These are phyloP conservation scores for Botrytis fabae DNA, from an alignment of 2,329 filamentous ascomycete species.

Conservation along the genomic window DNA sequence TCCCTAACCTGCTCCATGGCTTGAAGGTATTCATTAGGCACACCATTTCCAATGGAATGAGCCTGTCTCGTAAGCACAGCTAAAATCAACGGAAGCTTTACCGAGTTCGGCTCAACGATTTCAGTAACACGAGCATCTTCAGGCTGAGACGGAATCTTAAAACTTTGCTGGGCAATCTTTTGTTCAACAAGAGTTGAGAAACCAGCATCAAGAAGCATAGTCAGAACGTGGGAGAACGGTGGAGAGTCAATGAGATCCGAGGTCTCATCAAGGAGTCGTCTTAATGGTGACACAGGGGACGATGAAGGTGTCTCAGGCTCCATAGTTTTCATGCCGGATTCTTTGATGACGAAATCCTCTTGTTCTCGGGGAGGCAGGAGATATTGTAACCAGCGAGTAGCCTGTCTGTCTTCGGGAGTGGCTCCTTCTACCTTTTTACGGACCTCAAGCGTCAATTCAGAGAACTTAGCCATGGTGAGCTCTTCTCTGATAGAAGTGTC, in stretches of 20 bases:
- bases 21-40: slow-evolving; percentile 68
- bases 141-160: slow-evolving; percentile 56
- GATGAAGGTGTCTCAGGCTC: slow-evolving; percentile 46
- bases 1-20: slow-evolving; percentile 76
- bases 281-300: slow-evolving; percentile 51
- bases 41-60: slow-evolving; percentile 80
- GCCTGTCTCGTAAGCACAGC: slow-evolving; percentile 90
- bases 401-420: slow-evolving; percentile 62
- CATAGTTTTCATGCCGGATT: slow-evolving; percentile 71
- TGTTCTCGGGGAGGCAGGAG: slow-evolving; percentile 77
- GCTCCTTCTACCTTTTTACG: slow-evolving; percentile 81
- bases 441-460: slow-evolving; percentile 78
- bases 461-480: slow-evolving; percentile 76
- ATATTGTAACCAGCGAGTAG: slow-evolving; percentile 70
- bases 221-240: slow-evolving; percentile 82
- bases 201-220: slow-evolving; percentile 79
- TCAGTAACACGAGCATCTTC: slow-evolving; percentile 48
- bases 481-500: slow-evolving; percentile 84
- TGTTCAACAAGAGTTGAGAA: slow-evolving; percentile 83
- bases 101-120: slow-evolving; percentile 51
- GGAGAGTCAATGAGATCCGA: slow-evolving; percentile 95
- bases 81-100: slow-evolving; percentile 84
- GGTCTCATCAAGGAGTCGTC: slow-evolving; percentile 89
- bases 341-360: slow-evolving; percentile 80
- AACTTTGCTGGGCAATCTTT: slow-evolving; percentile 77